A percentile compares a stretch with the other conserved stretches of the same genome.
Conservation (phyloP, 2,329 filamentous ascomycete species). For the Triangularia setosa region DNA sequence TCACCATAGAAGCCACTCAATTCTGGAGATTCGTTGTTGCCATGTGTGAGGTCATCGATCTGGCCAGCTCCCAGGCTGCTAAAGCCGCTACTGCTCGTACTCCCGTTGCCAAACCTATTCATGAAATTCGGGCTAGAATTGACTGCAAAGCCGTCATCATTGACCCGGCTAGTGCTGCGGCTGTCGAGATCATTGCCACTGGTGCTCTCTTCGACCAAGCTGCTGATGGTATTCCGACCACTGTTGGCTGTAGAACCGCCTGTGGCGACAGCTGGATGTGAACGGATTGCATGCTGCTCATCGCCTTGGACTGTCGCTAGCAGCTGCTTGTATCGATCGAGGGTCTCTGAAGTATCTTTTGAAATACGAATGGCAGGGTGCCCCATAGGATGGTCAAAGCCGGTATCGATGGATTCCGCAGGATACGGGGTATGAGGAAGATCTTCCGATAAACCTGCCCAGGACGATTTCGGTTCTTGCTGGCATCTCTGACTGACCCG, state of each 20-base stretch:
- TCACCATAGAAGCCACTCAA: background rate
- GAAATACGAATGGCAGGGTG: constrained; percentile 1
- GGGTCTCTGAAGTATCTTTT: constrained; percentile 16
- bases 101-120: background rate
- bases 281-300: background rate
- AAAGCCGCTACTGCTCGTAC: background rate
- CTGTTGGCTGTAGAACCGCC: background rate
- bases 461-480: background rate
- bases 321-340: constrained; percentile 16
- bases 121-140: background rate
- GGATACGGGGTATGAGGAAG: background rate
- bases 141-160: background rate
- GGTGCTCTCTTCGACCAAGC: background rate
- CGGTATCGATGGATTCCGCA: background rate
- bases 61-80: background rate
- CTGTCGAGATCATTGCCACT: background rate
- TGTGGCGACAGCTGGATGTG: background rate
- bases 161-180: background rate
- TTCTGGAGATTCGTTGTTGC: background rate
- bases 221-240: background rate
- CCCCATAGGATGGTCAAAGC: background rate
- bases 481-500: constrained; percentile 21
- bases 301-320: constrained; percentile 7
- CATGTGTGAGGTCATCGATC: background rate
- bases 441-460: background rate